phyloP scores from a whole-genome alignment of 2,329 filamentous ascomycete genomes.

The Colletotrichum brevisporum region DNA sequence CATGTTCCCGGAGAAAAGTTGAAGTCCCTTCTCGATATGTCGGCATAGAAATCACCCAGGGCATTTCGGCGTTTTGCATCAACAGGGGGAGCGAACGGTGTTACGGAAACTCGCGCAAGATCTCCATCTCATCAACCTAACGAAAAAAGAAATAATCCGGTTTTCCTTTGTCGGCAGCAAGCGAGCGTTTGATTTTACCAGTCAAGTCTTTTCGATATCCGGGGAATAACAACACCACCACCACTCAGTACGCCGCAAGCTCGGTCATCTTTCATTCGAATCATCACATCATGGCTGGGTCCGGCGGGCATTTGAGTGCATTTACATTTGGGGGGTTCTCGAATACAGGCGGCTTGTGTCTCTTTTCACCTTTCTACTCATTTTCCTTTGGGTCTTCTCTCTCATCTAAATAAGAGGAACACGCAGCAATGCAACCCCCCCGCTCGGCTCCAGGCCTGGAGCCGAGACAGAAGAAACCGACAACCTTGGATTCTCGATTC shows the following conservation, averaged over 20 bases:
- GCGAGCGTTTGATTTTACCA: conserved; percentile 59
- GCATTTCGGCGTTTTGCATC: conserved; percentile 62
- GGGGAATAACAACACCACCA: conserved; percentile 53
- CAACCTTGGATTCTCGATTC: conserved; percentile 57
- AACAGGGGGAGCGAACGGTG: conserved; percentile 53
- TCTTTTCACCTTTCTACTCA: conserved; percentile 45
- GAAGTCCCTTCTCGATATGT: conserved; percentile 41
- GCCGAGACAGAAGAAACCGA: conserved; percentile 61
- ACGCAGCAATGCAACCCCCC: conserved; percentile 73
- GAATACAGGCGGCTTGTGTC: conserved; percentile 62
- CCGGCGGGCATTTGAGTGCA: conserved; percentile 67
- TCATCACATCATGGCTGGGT: conserved; percentile 68
- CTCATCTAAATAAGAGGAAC: conserved; percentile 67
- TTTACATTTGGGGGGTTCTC: conserved; percentile 66
- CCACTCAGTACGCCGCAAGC: conserved; percentile 65
- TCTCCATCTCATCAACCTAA: conserved; percentile 53
- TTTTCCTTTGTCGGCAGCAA: conserved; percentile 53
- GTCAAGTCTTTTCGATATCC: conserved; percentile 52
- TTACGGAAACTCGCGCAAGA: conserved; percentile 54
- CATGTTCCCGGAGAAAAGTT: conserved; percentile 50
- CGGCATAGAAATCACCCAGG: conserved; percentile 49
- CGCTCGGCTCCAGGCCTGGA: conserved; percentile 57
- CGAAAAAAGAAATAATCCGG: conserved; percentile 42
- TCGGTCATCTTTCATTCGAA: conserved; percentile 44
- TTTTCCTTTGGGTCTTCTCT: conserved; percentile 48